Evolutionary conservation across 2,329 filamentous ascomycete genomes (phyloP).

Genomic region (Aspergillus vadensis): DNA sequence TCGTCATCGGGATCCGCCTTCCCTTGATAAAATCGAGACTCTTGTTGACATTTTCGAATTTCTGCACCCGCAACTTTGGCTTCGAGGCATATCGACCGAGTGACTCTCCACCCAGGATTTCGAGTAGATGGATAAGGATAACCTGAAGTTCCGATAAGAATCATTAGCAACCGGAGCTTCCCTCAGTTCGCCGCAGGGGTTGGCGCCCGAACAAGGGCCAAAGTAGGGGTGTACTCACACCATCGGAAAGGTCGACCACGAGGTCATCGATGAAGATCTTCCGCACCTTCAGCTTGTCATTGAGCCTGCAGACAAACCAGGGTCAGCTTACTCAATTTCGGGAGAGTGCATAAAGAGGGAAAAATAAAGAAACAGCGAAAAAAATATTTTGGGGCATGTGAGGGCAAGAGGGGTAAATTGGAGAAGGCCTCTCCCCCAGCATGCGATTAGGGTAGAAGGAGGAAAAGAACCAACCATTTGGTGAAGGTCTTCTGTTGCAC

Average conservation of each 20-base stretch:
- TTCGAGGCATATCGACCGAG: conserved; percentile 95
- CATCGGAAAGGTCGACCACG: conserved; percentile 86
- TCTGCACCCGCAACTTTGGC: conserved; percentile 92
- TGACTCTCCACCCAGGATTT: conserved; percentile 91
- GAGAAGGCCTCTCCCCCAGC: not conserved
- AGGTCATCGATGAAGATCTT: conserved; percentile 82
- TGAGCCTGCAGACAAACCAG: conserved; percentile 65
- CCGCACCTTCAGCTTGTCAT: conserved; percentile 84
- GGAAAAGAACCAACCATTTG: conserved; percentile 70
- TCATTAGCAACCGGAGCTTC: not conserved
- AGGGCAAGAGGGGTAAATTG: not conserved
- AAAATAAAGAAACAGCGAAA: not conserved
- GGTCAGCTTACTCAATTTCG: conserved; percentile 1
- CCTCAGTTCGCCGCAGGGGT: not conserved
- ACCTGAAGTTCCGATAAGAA: conserved; percentile 58
- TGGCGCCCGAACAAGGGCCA: not conserved
- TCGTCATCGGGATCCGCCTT: conserved; percentile 93
- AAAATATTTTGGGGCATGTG: not conserved
- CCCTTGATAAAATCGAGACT: conserved; percentile 91
- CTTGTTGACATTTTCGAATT: conserved; percentile 97
- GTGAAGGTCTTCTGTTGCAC: conserved; percentile 99
- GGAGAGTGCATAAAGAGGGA: not conserved
- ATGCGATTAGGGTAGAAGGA: not conserved
- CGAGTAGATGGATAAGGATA: conserved; percentile 92
- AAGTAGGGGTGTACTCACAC: conserved; percentile 62